These are phyloP conservation scores for Puccinia triticina DNA, from an alignment of 1,284 basidiomycete species.

Conservation along the genomic window DNA sequence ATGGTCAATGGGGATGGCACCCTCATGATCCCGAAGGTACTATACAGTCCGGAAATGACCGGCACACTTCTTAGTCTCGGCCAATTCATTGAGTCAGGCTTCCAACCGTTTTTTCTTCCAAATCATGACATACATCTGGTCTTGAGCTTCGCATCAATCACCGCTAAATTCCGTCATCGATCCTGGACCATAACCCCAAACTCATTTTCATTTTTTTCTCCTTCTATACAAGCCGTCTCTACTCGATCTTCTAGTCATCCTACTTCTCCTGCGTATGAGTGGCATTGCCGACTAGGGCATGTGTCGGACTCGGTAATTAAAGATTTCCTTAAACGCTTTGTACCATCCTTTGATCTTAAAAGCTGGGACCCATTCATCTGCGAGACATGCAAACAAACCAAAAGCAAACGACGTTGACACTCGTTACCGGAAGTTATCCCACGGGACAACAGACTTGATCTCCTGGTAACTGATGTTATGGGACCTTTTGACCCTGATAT, in stretches of 20 bases:
- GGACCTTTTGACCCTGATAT: no score
- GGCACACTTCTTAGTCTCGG: no score
- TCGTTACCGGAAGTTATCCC: no score
- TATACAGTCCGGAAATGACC: no score
- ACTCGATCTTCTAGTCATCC: not conserved
- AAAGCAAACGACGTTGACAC: no score
- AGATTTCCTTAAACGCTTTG: not conserved
- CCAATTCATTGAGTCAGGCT: no score
- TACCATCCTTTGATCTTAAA: not conserved
- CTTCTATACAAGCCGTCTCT: not conserved
- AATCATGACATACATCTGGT: not conserved
- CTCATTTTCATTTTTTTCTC: not conserved
- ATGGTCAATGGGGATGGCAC: no score
- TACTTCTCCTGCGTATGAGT: no score
- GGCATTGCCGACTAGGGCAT: conserved; percentile 8
- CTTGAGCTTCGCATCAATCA: not conserved
- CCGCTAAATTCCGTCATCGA: not conserved
- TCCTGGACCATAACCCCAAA: not conserved
- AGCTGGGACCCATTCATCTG: not conserved
- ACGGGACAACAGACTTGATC: no score
- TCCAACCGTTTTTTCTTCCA: no score
- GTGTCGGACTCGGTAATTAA: not conserved
- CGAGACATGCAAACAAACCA: not conserved
- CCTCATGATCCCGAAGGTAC: no score
- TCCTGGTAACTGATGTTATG: no score